Base-by-base conservation (phyloP, 768 basidiomycete species). In the Aureoboletus auriporus region DNA sequence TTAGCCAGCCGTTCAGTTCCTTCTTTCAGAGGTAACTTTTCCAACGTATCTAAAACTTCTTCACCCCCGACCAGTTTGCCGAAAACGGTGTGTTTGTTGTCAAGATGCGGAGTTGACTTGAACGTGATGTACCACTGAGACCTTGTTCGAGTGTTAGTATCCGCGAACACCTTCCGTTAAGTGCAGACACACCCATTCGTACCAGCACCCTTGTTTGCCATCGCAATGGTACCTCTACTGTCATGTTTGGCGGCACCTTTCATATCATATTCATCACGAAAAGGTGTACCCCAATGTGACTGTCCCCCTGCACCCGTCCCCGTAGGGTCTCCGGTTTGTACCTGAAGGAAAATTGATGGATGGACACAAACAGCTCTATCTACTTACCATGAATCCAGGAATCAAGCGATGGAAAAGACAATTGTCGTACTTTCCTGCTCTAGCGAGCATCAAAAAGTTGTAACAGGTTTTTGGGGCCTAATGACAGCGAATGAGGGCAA, bases 381-480 rank as follows among this genome's bases (percentile, higher is more conserved):
- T 5, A 27, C 54, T 74, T 44, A 92, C 92, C 95, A 97, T 97
- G 63, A 96, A 96, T 0, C 88, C 92, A 5, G 93, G 94, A 11
- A 97, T 89, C 26, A 95, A 71, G 16, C 95, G 82, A 64, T 99
- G 95, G 67, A 98, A 99, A 20, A 92, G 68, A 49, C 84, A 84
- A 56, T 91, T 73, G 55, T 97, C 84, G 60, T 97, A 99, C 60
- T 94, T 93, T 8, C 93, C 92, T 20, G 83, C 75, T 52, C 83
- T 80, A 0, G 96, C 94, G 8, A 99, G 79, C 85, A 90, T 90
- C 27, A 99, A 70, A 68, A 97, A 99, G 65, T 99, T 99, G 67
- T 99, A 99, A 58, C 94, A 97, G 1, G 96, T 97, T 70, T 96
- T 94, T 0, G 96, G 96, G 9, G 95, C 96, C 90, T 93, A 35